Evolutionary conservation across 2,329 filamentous ascomycete genomes (phyloP).

Genomic region (Beauveria varroae): DNA sequence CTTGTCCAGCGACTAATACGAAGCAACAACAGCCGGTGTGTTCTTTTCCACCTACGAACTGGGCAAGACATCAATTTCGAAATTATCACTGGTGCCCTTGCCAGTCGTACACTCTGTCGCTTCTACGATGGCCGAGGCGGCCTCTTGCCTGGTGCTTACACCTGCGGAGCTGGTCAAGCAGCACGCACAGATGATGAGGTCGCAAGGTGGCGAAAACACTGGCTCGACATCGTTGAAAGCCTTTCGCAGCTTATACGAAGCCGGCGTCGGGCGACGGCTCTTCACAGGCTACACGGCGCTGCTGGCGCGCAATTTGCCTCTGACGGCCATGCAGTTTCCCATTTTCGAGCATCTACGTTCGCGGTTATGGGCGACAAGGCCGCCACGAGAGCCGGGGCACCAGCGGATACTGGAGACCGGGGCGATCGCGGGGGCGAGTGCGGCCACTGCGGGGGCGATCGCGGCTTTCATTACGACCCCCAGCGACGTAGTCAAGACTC

Average conservation of each 20-base stretch:
- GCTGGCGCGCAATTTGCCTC: slow-evolving; percentile 75
- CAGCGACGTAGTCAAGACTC: slow-evolving; percentile 81
- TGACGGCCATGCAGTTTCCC: slow-evolving; percentile 83
- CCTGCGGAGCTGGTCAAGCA: slow-evolving; percentile 90
- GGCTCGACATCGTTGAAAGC: slow-evolving; percentile 40
- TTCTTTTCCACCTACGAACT: slow-evolving; percentile 90
- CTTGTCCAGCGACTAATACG: background rate
- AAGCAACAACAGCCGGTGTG: slow-evolving; percentile 53
- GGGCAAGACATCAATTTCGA: slow-evolving; percentile 56
- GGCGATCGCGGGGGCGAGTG: slow-evolving; percentile 63
- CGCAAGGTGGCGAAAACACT: slow-evolving; percentile 13
- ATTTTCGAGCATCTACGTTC: slow-evolving; percentile 68
- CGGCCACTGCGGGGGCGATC: slow-evolving; percentile 64
- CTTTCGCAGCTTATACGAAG: slow-evolving; percentile 41
- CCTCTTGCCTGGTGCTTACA: slow-evolving; percentile 78
- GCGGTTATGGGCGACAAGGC: slow-evolving; percentile 36
- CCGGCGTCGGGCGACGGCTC: slow-evolving; percentile 50
- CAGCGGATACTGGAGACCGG: slow-evolving; percentile 55
- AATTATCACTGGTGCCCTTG: slow-evolving; percentile 49
- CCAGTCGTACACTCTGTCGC: slow-evolving; percentile 66
- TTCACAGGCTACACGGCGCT: slow-evolving; percentile 72
- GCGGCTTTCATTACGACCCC: slow-evolving; percentile 81
- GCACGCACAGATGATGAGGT: slow-evolving; percentile 75
- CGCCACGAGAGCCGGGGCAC: slow-evolving; percentile 19
- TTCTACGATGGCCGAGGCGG: slow-evolving; percentile 71